phyloP scores from a whole-genome alignment of 2,329 filamentous ascomycete species.

The Pseudohalonectria lignicola region DNA sequence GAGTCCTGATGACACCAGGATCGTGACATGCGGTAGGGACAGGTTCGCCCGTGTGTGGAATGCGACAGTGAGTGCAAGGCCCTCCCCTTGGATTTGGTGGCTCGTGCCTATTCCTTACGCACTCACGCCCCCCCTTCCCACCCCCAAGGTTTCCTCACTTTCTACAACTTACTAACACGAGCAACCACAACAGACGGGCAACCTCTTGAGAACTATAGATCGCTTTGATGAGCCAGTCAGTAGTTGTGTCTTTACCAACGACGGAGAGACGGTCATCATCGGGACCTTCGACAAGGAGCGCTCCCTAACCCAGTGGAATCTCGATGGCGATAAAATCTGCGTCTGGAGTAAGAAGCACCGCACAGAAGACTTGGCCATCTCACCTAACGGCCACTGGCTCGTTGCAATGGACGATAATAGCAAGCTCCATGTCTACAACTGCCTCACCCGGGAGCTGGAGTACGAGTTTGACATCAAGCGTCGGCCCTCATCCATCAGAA shows the following conservation, averaged over 20 bases:
- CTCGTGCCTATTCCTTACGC: no score
- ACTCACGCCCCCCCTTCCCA: no score
- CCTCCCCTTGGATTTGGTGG: no score
- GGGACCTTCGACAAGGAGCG: conserved; percentile 60
- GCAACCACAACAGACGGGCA: conserved; percentile 49
- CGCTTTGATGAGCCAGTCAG: conserved; percentile 78
- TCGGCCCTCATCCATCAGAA: conserved; percentile 66
- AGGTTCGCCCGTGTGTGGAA: conserved; percentile 68
- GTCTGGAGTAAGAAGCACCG: conserved; percentile 63
- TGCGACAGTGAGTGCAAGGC: conserved; percentile 40
- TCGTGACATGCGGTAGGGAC: conserved; percentile 76
- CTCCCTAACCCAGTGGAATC: conserved; percentile 61
- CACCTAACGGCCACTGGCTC: conserved; percentile 66
- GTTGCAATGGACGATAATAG: conserved; percentile 64
- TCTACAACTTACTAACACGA: no score
- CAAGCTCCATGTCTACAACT: conserved; percentile 74
- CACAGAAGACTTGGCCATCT: conserved; percentile 77
- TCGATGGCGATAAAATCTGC: conserved; percentile 48
- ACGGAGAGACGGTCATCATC: conserved; percentile 68
- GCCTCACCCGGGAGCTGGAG: conserved; percentile 60
- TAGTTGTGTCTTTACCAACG: conserved; percentile 77
- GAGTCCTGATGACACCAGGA: conserved; percentile 81
- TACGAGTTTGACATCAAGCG: conserved; percentile 61
- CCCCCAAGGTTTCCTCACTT: no score
- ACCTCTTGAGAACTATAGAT: conserved; percentile 50